Evolutionary conservation across 441 rosid species (phyloP).

Genomic region (California macrophylla): DNA sequence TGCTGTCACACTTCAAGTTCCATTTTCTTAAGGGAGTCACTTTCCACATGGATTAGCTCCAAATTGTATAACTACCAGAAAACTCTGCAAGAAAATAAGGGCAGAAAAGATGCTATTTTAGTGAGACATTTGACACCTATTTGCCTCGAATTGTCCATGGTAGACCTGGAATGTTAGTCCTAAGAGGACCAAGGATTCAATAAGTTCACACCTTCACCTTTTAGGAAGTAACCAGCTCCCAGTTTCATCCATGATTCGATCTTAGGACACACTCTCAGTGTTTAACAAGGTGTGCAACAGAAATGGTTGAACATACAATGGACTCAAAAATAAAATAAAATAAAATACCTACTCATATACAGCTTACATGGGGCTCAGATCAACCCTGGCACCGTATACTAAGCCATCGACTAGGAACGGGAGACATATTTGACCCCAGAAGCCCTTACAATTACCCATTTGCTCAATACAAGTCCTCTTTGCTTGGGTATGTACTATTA

Average conservation of each 20-base stretch:
- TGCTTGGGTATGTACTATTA: not conserved
- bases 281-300: not conserved
- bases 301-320: not conserved
- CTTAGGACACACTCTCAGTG: not conserved
- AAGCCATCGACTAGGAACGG: not conserved
- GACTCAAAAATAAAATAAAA: not conserved
- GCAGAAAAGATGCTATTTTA: not conserved
- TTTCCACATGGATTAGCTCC: not conserved
- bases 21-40: not conserved
- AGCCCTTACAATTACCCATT: not conserved
- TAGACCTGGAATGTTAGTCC: not conserved
- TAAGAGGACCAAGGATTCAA: not conserved
- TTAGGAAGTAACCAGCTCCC: not conserved
- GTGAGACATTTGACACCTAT: not conserved
- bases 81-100: not conserved
- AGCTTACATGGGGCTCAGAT: not conserved
- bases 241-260: not conserved
- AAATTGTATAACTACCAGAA: not conserved
- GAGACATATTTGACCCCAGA: not conserved
- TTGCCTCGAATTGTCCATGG: not conserved
- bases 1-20: not conserved
- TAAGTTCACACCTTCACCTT: not conserved
- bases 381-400: not conserved
- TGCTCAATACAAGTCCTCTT: not conserved
- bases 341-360: not conserved